Base-by-base conservation (phyloP, 495 filamentous ascomycete genomes). In the Oleoguttula mirabilis region DNA sequence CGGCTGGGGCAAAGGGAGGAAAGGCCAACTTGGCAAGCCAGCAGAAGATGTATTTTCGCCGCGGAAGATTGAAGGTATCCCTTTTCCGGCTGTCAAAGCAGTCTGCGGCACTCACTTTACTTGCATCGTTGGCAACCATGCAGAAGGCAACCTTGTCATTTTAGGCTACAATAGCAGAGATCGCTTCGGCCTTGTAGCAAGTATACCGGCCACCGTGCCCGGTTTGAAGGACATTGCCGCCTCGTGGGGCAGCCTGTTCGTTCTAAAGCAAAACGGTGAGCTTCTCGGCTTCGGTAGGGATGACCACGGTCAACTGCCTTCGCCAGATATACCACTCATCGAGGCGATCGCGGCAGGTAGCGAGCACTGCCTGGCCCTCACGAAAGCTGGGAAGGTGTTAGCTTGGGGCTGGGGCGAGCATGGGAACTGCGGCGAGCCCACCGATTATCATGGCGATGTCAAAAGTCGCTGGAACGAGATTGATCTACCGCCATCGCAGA, bases 401-500 rank as follows among this genome's bases (percentile, higher is more conserved):
- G 71, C 79, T 3, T 95, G 87, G 82, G 90, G 90, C 12, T 98
- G 90, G 88, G 87, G 86, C 1, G 85, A 94, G 64, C 90, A 98
- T 70, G 90, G 90, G 10, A 96, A 96, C 61, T 96, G 90, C 60
- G 90, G 90, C 11, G 68, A 73, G 3, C 65, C 68, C 32, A 74
- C 64, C 3, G 67, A 77, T 62, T 50, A 60, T 48, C n/a, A 65
- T 48, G 74, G 79, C 2, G 73, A 82, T 57, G 73, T 82, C 23
- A 77, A 76, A 33, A 80, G 70, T 7, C 61, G 61, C 45, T 78
- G 73, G 62, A 82, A 76, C 51, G 49, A 48, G 2, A 32, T 58
- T 21, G 21, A 33, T 14, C 28, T 44, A 12, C 14, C 32, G 15
- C 28, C 36, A 4, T 40, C 34, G 8, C 55, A 58, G 17, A 68